Conservation (phyloP, 257 asterid species). For the Cinchona pubescens region DNA sequence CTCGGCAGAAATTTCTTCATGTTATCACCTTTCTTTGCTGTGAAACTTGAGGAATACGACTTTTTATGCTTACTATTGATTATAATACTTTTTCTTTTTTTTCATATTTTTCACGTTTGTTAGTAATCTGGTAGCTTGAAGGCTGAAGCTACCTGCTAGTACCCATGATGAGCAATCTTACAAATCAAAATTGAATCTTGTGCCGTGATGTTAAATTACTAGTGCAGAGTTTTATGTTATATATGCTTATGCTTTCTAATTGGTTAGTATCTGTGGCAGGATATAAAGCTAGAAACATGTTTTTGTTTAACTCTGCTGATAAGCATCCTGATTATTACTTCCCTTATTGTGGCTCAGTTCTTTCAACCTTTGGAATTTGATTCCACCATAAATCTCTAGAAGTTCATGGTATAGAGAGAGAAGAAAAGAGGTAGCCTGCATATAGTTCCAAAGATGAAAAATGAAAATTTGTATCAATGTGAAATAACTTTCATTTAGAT, state of each 20-base stretch:
- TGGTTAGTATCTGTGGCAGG: background rate
- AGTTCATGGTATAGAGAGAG: background rate
- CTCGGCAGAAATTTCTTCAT: background rate
- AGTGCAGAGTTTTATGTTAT: background rate
- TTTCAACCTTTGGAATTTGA: background rate
- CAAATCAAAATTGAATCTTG: background rate
- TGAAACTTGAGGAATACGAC: background rate
- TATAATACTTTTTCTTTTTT: background rate
- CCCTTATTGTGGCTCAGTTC: background rate
- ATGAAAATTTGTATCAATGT: too few relatives aligned
- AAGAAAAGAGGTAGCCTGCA: too few relatives aligned
- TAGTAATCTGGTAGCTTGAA: conserved; percentile 5
- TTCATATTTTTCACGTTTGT: background rate
- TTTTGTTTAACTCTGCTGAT: background rate
- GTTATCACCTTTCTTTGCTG: background rate
- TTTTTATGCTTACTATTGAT: background rate
- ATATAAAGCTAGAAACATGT: background rate
- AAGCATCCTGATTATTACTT: background rate
- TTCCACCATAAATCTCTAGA: background rate
- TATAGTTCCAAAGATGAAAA: too few relatives aligned
- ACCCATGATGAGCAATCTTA: background rate
- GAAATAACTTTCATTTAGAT: too few relatives aligned
- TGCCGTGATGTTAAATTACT: background rate
- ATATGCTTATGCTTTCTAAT: background rate
- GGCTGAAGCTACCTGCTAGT: background rate